phyloP scores from a whole-genome alignment of 129 eudicot genomes.

The Apium graveolens region DNA sequence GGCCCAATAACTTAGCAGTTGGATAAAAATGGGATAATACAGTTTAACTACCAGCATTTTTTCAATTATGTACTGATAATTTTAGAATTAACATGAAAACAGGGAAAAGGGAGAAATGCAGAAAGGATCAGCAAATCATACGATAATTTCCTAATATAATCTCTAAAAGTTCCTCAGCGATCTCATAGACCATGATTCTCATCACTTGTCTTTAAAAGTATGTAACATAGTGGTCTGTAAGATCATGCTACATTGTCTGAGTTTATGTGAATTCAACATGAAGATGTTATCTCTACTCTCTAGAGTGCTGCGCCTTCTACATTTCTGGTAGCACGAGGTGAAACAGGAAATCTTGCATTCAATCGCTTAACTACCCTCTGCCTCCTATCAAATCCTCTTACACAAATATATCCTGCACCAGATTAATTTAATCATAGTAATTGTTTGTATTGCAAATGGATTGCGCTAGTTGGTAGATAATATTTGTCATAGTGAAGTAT shows the following conservation, averaged over 20 bases:
- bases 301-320: background rate
- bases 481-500: background rate
- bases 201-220: background rate
- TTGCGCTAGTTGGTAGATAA: background rate
- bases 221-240: background rate
- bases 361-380: background rate
- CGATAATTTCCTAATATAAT: background rate
- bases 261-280: background rate
- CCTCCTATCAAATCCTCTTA: background rate
- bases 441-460: background rate
- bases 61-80: no score
- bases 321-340: background rate
- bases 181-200: background rate
- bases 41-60: background rate
- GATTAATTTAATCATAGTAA: background rate
- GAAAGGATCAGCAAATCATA: background rate
- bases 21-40: background rate
- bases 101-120: background rate
- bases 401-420: constrained; percentile 4
- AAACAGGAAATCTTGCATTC: background rate
- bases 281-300: background rate
- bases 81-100: background rate
- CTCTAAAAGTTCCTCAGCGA: background rate
- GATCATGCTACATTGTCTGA: background rate
- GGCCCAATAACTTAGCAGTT: background rate